Base-by-base conservation (phyloP, 2,329 filamentous ascomycete species). In the Sporothrix mexicana region DNA sequence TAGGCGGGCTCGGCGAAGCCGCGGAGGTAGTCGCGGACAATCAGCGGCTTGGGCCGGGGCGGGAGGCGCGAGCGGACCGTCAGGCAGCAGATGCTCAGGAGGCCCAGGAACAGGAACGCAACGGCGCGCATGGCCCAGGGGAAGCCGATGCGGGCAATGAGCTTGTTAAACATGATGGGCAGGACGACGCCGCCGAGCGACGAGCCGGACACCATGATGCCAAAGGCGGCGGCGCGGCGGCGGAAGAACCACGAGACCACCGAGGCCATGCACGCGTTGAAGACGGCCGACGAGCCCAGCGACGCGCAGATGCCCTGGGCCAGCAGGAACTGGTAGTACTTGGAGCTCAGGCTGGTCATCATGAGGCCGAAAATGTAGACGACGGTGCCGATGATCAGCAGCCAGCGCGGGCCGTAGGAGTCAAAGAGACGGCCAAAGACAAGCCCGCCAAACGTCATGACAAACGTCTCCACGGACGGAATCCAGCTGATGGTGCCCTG, bases 331-430 rank as follows among this genome's bases (percentile, higher is more conserved):
- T 84, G 82, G 76, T 82, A 83, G 78, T 81, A 83, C 74, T 81
- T 51, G 55, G 77, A 77, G 10, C 77, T 78, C 20, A 91, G 80
- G 51, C 84, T 86, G 1, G 86, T 84, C 86, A 90, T 88, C 88
- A 91, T 90, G 10, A 91, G 78, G 4, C 86, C 86, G 71, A 91
- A 86, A 43, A 88, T 80, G 76, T 88, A 86, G 64, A 88, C 77
- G 53, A 88, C 77, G 1, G 85, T 85, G 66, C 88, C 88, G 55
- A 81, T 74, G 10, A 87, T 61, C 1, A 90, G 79, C 2, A 92
- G 81, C 73, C 82, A 85, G 59, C 85, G 83, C 0, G 89, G 87
- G 0, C 90, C 90, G 76, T 88, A 87, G 74, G 83, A 85, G 77
- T 92, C 90, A 76, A 86, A 91, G 1, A 78, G 17, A 10, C 77